Evolutionary conservation across 129 eudicot genomes (phyloP).

Genomic region (Centrapalus pauciflorus): DNA sequence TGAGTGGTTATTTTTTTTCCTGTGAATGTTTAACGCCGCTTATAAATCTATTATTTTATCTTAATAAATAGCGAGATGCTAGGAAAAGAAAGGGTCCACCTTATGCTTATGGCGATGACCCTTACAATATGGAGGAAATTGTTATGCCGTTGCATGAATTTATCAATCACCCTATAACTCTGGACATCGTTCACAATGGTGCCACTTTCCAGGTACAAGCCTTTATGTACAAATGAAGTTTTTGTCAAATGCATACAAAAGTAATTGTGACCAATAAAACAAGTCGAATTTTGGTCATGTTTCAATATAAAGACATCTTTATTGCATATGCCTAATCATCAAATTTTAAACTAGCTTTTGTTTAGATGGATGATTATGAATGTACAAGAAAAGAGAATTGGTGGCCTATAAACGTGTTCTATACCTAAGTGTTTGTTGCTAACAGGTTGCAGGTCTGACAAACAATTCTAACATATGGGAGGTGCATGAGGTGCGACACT

Average conservation of each 20-base stretch:
- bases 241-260: background rate
- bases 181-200: constrained; percentile 88
- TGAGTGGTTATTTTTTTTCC: background rate
- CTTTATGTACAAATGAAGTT: background rate
- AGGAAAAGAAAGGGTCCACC: constrained; percentile 40
- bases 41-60: background rate
- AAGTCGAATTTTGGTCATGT: background rate
- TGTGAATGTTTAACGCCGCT: background rate
- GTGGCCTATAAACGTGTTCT: background rate
- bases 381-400: background rate
- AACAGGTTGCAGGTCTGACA: constrained; percentile 82
- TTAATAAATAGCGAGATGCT: constrained; percentile 59
- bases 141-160: constrained; percentile 79
- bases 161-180: constrained; percentile 67
- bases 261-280: background rate
- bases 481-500: constrained; percentile 82
- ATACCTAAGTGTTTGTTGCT: constrained; percentile 14
- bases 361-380: background rate
- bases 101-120: constrained; percentile 37
- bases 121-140: constrained; percentile 75
- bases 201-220: constrained; percentile 92
- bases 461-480: constrained; percentile 65
- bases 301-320: background rate
- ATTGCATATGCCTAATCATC: background rate
- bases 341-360: background rate